Evolutionary conservation across 352 stramenopile species (phyloP).

Genomic region (Pseudoperonospora humuli): DNA sequence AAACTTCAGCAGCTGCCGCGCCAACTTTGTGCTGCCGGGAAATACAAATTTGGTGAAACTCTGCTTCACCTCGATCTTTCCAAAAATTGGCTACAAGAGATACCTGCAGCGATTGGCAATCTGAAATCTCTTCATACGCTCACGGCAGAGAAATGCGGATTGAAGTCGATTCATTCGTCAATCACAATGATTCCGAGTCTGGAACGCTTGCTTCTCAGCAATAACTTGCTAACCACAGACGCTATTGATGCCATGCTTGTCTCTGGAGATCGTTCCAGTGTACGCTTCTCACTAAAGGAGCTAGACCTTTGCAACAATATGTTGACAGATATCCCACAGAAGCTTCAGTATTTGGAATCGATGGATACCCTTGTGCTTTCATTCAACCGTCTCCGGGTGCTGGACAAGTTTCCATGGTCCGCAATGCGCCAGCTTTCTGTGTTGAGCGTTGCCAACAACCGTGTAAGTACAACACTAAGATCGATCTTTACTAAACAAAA

Average conservation of each 20-base stretch:
- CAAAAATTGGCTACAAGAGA: slow-evolving; percentile 47
- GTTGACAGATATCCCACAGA: slow-evolving; percentile 38
- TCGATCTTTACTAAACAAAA: neutral
- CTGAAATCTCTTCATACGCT: slow-evolving; percentile 55
- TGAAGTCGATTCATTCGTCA: slow-evolving; percentile 43
- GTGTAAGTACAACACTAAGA: slow-evolving; percentile 22
- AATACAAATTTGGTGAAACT: slow-evolving; percentile 45
- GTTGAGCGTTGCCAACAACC: slow-evolving; percentile 58
- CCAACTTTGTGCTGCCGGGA: slow-evolving; percentile 29
- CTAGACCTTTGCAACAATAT: slow-evolving; percentile 69
- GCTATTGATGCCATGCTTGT: slow-evolving; percentile 39
- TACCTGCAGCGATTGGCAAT: slow-evolving; percentile 45
- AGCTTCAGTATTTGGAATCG: slow-evolving; percentile 32
- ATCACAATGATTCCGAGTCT: slow-evolving; percentile 48
- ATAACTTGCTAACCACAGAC: slow-evolving; percentile 60
- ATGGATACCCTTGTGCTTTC: slow-evolving; percentile 66
- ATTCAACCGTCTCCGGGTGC: slow-evolving; percentile 48
- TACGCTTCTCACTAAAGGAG: slow-evolving; percentile 51
- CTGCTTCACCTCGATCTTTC: slow-evolving; percentile 61
- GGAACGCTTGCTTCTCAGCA: slow-evolving; percentile 54
- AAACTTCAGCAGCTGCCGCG: slow-evolving; percentile 38
- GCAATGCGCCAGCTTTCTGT: slow-evolving; percentile 56
- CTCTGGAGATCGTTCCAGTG: slow-evolving; percentile 12
- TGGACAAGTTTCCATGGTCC: slow-evolving; percentile 55
- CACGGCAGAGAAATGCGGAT: slow-evolving; percentile 51